These are phyloP conservation scores for Aspergillus ostianus DNA, from an alignment of 495 filamentous ascomycete species.

Conservation along the genomic window DNA sequence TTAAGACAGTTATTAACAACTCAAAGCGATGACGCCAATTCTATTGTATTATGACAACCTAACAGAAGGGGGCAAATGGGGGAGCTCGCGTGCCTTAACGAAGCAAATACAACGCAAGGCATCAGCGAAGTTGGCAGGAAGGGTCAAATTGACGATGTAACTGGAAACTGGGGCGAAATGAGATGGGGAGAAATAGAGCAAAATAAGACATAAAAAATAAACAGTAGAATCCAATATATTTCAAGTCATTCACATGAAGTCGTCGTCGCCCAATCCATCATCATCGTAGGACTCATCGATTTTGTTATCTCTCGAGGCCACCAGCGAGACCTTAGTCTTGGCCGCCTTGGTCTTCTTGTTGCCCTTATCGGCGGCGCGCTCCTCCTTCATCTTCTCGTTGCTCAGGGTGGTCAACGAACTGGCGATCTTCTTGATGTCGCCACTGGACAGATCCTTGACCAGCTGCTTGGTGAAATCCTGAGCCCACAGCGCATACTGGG, in stretches of 20 bases:
- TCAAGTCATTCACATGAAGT: conserved; percentile 60
- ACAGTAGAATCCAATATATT: conserved; percentile 9
- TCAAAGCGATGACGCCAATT: neutral
- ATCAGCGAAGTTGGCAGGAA: conserved; percentile 4
- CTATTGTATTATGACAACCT: conserved; percentile 8
- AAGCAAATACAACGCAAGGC: conserved; percentile 8
- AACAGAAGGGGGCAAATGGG: conserved; percentile 5
- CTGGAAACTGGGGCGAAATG: conserved; percentile 9
- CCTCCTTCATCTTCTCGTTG: conserved; percentile 99
- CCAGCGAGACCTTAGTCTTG: conserved; percentile 86
- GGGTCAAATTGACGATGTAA: conserved; percentile 5
- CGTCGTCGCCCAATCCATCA: conserved; percentile 72
- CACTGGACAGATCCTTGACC: conserved; percentile 80
- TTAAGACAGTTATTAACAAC: neutral
- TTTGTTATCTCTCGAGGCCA: conserved; percentile 63
- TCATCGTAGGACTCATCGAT: conserved; percentile 72
- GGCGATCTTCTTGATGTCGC: conserved; percentile 93
- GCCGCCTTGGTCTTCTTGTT: conserved; percentile 94
- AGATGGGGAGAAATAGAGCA: neutral
- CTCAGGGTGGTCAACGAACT: conserved; percentile 77
- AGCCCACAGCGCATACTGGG: conserved; percentile 83
- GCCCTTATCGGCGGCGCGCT: conserved; percentile 91
- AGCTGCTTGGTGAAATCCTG: conserved; percentile 89
- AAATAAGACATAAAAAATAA: conserved; percentile 11
- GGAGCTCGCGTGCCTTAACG: conserved; percentile 1